Conservation (phyloP, 129 eudicot species). For the Centella asiatica region DNA sequence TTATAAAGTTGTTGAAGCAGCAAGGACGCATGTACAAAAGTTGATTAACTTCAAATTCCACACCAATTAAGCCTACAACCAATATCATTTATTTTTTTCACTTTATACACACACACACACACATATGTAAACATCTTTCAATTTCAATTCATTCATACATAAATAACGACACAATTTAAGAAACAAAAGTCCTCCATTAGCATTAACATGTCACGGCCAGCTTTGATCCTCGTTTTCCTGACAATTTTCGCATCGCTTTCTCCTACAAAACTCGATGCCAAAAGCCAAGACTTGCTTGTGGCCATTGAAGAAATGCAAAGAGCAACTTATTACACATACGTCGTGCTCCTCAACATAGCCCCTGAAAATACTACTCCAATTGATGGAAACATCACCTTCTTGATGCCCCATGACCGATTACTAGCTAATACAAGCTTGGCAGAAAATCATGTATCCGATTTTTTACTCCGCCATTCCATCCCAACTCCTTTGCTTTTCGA, state of each 20-base stretch:
- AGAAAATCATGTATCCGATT: slow-evolving; percentile 30
- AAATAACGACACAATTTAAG: no score
- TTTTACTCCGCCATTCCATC: slow-evolving; percentile 66
- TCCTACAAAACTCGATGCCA: slow-evolving; percentile 13
- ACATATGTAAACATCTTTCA: no score
- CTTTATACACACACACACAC: no score
- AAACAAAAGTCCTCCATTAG: no score
- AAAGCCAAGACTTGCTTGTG: slow-evolving; percentile 27
- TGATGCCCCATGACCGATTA: slow-evolving; percentile 65
- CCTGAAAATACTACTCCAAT: slow-evolving; percentile 22
- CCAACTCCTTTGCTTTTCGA: slow-evolving; percentile 67
- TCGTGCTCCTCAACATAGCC: slow-evolving; percentile 75
- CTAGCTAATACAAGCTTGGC: slow-evolving; percentile 40
- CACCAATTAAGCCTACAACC: no score
- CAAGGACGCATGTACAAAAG: slow-evolving; percentile 36
- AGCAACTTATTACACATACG: slow-evolving; percentile 72
- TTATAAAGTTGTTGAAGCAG: slow-evolving; percentile 41
- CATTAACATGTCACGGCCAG: no score
- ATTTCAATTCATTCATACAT: no score
- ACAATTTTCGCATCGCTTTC: slow-evolving; percentile 17
- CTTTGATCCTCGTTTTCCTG: slow-evolving; percentile 9
- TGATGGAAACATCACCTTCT: slow-evolving; percentile 59
- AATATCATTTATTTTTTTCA: no score
- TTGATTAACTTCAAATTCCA: neutral
- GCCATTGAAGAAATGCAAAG: slow-evolving; percentile 76